Percentiles rank a stretch among this genome's conserved stretches.
Conservation (phyloP, 768 basidiomycete species). For the Lactifluus piperatus region DNA sequence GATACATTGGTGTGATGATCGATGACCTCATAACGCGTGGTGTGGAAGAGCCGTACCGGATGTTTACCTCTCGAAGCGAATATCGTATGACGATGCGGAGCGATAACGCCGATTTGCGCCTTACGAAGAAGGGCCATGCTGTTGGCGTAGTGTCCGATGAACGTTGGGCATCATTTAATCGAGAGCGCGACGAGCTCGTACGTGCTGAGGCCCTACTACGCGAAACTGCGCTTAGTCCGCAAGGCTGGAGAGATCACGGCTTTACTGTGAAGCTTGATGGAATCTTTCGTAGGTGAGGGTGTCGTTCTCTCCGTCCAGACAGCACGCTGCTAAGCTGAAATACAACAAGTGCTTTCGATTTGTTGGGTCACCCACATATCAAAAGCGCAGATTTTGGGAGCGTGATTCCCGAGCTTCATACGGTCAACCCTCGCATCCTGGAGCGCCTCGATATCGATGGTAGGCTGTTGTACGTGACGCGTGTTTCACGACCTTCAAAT, state of each 20-base stretch:
- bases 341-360: slow-evolving; percentile 64
- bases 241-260: slow-evolving; percentile 39
- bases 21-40: slow-evolving; percentile 87
- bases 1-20: slow-evolving; percentile 84
- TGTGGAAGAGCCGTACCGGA: slow-evolving; percentile 87
- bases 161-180: slow-evolving; percentile 36
- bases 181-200: slow-evolving; percentile 29
- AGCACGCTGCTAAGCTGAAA: neutral
- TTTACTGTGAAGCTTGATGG: slow-evolving; percentile 37
- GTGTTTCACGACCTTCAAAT: neutral
- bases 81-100: slow-evolving; percentile 82
- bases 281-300: slow-evolving; percentile 33
- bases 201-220: slow-evolving; percentile 31
- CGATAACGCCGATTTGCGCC: slow-evolving; percentile 80
- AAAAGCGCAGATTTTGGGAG: slow-evolving; percentile 34
- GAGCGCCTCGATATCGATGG: slow-evolving; percentile 66
- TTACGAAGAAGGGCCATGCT: slow-evolving; percentile 62
- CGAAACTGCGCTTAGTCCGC: slow-evolving; percentile 32
- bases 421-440: slow-evolving; percentile 43
- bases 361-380: slow-evolving; percentile 54
- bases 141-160: slow-evolving; percentile 36
- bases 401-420: slow-evolving; percentile 41
- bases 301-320: neutral
- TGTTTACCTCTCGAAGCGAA: slow-evolving; percentile 90
- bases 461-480: slow-evolving; percentile 24